phyloP scores from a whole-genome alignment of 1,284 basidiomycete species.

The Anthracocystis setariae region DNA sequence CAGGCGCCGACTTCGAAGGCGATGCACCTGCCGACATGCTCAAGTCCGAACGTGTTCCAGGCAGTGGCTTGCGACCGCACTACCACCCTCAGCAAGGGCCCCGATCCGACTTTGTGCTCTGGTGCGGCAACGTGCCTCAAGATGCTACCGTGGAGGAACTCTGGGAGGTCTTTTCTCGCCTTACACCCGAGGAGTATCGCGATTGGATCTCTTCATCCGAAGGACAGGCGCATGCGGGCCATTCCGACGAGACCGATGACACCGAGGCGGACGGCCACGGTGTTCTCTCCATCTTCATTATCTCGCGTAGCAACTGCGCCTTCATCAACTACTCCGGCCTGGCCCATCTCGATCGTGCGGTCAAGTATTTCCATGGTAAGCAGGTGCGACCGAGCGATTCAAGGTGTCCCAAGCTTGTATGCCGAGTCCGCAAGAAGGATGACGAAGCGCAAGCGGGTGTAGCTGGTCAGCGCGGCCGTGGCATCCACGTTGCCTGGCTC shows the following conservation, averaged over 20 bases:
- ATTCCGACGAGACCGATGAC: not conserved
- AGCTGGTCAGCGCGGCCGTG: constrained; percentile 85
- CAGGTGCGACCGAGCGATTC: constrained; percentile 76
- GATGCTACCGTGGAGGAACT: constrained; percentile 88
- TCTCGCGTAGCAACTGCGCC: constrained; percentile 88
- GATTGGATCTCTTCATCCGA: constrained; percentile 20
- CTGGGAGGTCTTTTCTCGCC: constrained; percentile 78
- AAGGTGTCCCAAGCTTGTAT: constrained; percentile 82
- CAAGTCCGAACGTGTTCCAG: constrained; percentile 30
- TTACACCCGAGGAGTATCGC: constrained; percentile 34
- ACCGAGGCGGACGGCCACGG: constrained; percentile 70
- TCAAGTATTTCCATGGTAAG: constrained; percentile 78
- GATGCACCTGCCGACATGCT: constrained; percentile 12
- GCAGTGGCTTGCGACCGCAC: constrained; percentile 39
- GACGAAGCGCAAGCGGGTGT: constrained; percentile 91
- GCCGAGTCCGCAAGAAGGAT: constrained; percentile 82
- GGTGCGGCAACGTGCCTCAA: constrained; percentile 85
- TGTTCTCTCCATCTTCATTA: constrained; percentile 88
- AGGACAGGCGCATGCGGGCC: constrained; percentile 12
- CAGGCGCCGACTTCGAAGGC: constrained; percentile 5
- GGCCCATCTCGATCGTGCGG: constrained; percentile 76
- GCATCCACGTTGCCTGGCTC: constrained; percentile 81
- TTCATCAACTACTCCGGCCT: constrained; percentile 87
- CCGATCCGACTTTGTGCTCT: constrained; percentile 93
- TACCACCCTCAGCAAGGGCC: constrained; percentile 68